A percentile compares a stretch with the other conserved stretches of the same genome.
Conservation (phyloP, 2,329 filamentous ascomycete species). For the Trichoderma arundinaceum region DNA sequence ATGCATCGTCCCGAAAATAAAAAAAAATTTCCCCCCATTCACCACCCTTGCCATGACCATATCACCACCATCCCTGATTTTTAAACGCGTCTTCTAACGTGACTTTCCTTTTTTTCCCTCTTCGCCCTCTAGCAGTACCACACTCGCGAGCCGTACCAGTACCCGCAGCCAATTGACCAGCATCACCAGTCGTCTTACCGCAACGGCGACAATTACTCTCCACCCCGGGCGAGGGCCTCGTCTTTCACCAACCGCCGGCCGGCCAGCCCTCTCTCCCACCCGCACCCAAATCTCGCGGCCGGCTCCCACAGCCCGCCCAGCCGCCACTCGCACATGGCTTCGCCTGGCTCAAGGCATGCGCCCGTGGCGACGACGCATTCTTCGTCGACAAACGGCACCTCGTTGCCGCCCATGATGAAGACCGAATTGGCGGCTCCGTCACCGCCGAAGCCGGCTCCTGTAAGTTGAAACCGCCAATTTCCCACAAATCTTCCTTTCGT, state of each 20-base stretch:
- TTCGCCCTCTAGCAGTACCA: conserved; percentile 39
- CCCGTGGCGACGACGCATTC: conserved; percentile 48
- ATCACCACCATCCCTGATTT: conserved; percentile 28
- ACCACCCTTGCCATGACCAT: conserved; percentile 22
- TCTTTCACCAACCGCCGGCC: conserved; percentile 50
- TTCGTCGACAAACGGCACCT: conserved; percentile 49
- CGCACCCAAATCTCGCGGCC: conserved; percentile 52
- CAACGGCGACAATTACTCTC: conserved; percentile 54
- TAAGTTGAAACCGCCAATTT: conserved; percentile 16
- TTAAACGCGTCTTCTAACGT: conserved; percentile 38
- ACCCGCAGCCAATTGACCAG: conserved; percentile 52
- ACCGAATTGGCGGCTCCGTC: conserved; percentile 50
- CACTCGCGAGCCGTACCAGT: conserved; percentile 59
- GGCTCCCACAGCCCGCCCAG: conserved; percentile 53
- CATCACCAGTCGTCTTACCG: conserved; percentile 54
- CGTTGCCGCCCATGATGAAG: conserved; percentile 47
- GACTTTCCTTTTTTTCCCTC: conserved; percentile 32
- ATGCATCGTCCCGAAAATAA: conserved; percentile 24
- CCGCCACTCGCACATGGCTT: conserved; percentile 51
- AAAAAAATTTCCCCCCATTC: conserved; percentile 19
- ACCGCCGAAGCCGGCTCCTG: conserved; percentile 47
- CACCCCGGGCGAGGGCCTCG: conserved; percentile 52
- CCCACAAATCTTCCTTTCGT: too few species aligned
- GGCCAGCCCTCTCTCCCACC: conserved; percentile 58
- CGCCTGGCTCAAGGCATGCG: conserved; percentile 55